A percentile compares a stretch with the other conserved stretches of the same genome.
phyloP scores from a whole-genome alignment of 1,284 basidiomycete species.

The Schizophyllum commune region DNA sequence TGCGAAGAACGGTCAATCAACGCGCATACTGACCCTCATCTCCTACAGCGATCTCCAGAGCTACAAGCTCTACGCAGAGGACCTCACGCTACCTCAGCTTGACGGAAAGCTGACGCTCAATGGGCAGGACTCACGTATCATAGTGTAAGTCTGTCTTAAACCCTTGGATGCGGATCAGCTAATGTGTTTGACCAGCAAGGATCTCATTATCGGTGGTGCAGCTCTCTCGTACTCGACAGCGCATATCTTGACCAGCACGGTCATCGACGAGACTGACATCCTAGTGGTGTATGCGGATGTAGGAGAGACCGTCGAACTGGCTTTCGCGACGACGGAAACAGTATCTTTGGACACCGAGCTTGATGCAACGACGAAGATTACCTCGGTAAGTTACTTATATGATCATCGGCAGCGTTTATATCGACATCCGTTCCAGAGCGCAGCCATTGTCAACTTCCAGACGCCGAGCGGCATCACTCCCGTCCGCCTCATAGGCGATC shows the following conservation, averaged over 20 bases:
- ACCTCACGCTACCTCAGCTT: slow-evolving; percentile 30
- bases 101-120: slow-evolving; percentile 32
- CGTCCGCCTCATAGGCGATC: neutral
- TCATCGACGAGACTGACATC: slow-evolving; percentile 38
- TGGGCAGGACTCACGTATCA: slow-evolving; percentile 44
- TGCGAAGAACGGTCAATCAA: neutral
- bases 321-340: slow-evolving; percentile 27
- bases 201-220: slow-evolving; percentile 25
- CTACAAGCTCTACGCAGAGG: neutral
- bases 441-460: neutral
- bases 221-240: slow-evolving; percentile 41
- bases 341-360: slow-evolving; percentile 23
- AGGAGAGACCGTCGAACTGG: slow-evolving; percentile 41
- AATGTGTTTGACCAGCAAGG: neutral
- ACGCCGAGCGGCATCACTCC: neutral
- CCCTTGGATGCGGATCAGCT: too few relatives aligned
- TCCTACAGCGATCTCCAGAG: neutral
- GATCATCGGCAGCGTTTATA: too few relatives aligned
- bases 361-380: slow-evolving; percentile 17
- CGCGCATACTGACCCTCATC: neutral
- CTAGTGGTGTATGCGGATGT: slow-evolving; percentile 41
- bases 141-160: slow-evolving; percentile 37
- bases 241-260: slow-evolving; percentile 44
- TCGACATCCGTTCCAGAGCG: neutral
- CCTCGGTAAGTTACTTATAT: neutral